Conservation (phyloP, 164 flowering plant species). For the Vitis rupestris region DNA sequence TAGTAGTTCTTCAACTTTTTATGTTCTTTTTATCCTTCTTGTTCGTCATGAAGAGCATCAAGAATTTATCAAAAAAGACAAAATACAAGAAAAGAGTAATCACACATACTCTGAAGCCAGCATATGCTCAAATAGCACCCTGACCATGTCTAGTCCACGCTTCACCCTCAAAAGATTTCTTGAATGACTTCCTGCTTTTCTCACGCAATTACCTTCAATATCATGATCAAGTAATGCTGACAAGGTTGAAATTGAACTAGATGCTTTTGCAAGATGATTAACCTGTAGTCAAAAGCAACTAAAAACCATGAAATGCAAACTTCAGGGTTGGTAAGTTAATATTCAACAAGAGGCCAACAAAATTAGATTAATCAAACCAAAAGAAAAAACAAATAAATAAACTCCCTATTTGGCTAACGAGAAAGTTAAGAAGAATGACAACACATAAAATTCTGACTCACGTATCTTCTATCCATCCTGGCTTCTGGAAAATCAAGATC, state of each 20-base stretch:
- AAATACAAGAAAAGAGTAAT: background rate
- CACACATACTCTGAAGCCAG: constrained; percentile 60
- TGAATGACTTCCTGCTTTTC: constrained; percentile 78
- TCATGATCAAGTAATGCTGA: constrained; percentile 60
- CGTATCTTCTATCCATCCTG: no score
- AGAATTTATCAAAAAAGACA: background rate
- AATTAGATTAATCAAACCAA: background rate
- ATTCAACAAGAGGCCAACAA: no score
- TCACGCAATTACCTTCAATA: constrained; percentile 51
- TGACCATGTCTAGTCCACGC: constrained; percentile 94
- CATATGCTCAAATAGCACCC: constrained; percentile 81
- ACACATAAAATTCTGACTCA: background rate
- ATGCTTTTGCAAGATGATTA: constrained; percentile 63
- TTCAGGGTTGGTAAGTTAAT: background rate
- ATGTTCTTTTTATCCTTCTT: no score
- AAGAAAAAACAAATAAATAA: background rate
- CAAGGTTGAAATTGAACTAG: constrained; percentile 59
- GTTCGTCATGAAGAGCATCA: no score
- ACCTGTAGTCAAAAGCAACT: constrained; percentile 43
- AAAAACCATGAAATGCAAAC: background rate
- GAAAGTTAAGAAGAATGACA: background rate
- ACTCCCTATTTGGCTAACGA: background rate
- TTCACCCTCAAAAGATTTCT: constrained; percentile 88
- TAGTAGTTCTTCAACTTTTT: no score
- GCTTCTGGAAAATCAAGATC: no score